Evolutionary conservation across 257 asterid genomes (phyloP), one percentile per base, ranked within the genome.

Genomic region (Gentiana straminea): DNA sequence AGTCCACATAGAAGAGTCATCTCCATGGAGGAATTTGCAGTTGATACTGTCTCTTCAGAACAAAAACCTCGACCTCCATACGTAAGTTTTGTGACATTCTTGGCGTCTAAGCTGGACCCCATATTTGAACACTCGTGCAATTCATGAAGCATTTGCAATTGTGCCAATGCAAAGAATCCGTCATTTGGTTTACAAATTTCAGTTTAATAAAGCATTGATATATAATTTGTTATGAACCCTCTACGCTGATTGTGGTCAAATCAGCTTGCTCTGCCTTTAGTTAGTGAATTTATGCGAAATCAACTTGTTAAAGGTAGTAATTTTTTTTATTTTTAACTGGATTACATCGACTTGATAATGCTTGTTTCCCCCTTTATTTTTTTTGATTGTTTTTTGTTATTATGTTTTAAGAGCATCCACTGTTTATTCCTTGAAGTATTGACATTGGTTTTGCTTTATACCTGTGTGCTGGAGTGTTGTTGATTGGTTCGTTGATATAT

Each of bases 1-100:
- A 46, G 7, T 55, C 33, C 51, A 74, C 9, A 55, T 63, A 7
- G 75, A 72, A 44, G 75, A 67, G 13, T 34, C 56, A 13, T 71
- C 74, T 3, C 78, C 93, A 15, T 86, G 97, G 97, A 77, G 66
- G 64, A 84, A 84, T 70, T 71, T 90, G 58, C 70, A 82, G 66
- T 55, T 90, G 60, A 64, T 90, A 64, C 62, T 80, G 33, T 74
- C 73, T 4, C 73, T 90, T 12, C 86, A 80, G 77, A 81, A 84
- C 60, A 79, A 73, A 65, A 56, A 67, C 66, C 65, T 58, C 33
- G 73, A 77, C 66, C 64, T 74, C 43, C 47, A 51, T 35, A 66
- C 75, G 96, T 86, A 60, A 2, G 80, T 54, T 10, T 44, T 44
- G 24, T 58, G 41, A 46, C 32, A 24, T 51, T 51, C 2, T 51